Conservation (phyloP, 192 early-diverging fungal genomes). For the Entrophospora sp. region DNA sequence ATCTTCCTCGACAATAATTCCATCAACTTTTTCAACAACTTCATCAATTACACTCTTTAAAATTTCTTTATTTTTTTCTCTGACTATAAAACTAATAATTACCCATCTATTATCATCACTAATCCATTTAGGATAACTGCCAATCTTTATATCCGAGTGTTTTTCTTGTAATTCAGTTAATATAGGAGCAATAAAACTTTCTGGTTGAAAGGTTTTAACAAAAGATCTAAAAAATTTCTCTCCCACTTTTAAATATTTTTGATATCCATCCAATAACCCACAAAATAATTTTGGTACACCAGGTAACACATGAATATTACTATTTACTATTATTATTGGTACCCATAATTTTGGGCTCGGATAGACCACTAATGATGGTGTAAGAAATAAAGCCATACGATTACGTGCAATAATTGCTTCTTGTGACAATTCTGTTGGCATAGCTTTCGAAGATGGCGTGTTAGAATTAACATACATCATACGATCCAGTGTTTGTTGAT, state of each 20-base stretch:
- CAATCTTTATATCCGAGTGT: constrained; percentile 35
- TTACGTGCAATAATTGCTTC: constrained; percentile 30
- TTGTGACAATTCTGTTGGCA: background rate
- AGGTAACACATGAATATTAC: constrained; percentile 60
- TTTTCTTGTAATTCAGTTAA: constrained; percentile 31
- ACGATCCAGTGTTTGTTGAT: constrained; percentile 41
- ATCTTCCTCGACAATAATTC: background rate
- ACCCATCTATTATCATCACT: constrained; percentile 26
- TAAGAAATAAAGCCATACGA: constrained; percentile 62
- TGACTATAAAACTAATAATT: constrained; percentile 44
- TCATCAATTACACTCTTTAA: constrained; percentile 23
- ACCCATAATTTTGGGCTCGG: constrained; percentile 55
- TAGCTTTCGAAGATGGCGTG: background rate
- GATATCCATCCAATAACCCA: constrained; percentile 24
- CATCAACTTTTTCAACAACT: constrained; percentile 21
- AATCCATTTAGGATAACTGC: constrained; percentile 46
- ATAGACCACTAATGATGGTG: constrained; percentile 27
- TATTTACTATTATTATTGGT: constrained; percentile 56
- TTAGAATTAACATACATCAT: constrained; percentile 37
- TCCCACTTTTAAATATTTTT: constrained; percentile 21
- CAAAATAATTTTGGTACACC: constrained; percentile 61
- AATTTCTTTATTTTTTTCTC: constrained; percentile 22
- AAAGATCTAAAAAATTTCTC: constrained; percentile 31
- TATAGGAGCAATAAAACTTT: constrained; percentile 36
- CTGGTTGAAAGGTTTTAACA: constrained; percentile 36